Percentiles rank a stretch among this genome's conserved stretches.
phyloP scores from a whole-genome alignment of 1,284 basidiomycete species.

The Cutaneotrichosporon spelunceum region DNA sequence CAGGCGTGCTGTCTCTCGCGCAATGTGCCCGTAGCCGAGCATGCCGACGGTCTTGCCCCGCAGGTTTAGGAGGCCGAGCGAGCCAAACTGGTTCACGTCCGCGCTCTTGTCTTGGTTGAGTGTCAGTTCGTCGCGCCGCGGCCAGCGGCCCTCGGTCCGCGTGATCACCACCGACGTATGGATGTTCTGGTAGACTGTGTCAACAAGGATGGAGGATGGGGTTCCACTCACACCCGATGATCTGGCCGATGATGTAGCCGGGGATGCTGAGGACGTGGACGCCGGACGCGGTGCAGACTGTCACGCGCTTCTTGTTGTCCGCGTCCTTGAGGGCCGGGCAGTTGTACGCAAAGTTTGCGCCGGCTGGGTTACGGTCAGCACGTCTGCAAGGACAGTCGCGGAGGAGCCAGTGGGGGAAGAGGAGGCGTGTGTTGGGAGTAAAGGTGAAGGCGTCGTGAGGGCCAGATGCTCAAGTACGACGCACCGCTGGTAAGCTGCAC shows the following conservation, averaged over 20 bases:
- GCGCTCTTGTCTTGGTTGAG: slow-evolving; percentile 3
- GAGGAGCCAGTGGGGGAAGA: too few species aligned
- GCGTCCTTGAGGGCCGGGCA: slow-evolving; percentile 28
- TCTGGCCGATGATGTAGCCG: slow-evolving; percentile 43
- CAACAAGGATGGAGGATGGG: slow-evolving; percentile 6
- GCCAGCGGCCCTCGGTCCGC: slow-evolving; percentile 26
- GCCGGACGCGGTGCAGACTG: slow-evolving; percentile 39
- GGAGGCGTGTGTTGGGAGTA: too few species aligned
- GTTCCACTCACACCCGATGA: slow-evolving; percentile 32
- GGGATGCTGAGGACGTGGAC: slow-evolving; percentile 47
- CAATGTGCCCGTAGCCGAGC: slow-evolving; percentile 40
- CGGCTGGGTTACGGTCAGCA: slow-evolving; percentile 23
- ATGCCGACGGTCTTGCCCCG: slow-evolving; percentile 21
- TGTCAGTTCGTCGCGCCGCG: slow-evolving; percentile 19
- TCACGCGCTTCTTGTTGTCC: slow-evolving; percentile 33
- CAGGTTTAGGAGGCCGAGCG: slow-evolving; percentile 13
- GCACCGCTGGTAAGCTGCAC: slow-evolving; percentile 42
- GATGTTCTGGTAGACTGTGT: slow-evolving; percentile 34
- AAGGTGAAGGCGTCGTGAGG: background rate
- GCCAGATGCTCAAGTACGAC: slow-evolving; percentile 13
- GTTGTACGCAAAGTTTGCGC: slow-evolving; percentile 37
- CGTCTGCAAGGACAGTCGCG: background rate
- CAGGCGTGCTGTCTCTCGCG: slow-evolving; percentile 45
- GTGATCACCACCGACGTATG: slow-evolving; percentile 33
- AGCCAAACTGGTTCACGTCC: slow-evolving; percentile 1